Conservation (phyloP, 2,329 filamentous ascomycete species). For the Botrytis squamosa region DNA sequence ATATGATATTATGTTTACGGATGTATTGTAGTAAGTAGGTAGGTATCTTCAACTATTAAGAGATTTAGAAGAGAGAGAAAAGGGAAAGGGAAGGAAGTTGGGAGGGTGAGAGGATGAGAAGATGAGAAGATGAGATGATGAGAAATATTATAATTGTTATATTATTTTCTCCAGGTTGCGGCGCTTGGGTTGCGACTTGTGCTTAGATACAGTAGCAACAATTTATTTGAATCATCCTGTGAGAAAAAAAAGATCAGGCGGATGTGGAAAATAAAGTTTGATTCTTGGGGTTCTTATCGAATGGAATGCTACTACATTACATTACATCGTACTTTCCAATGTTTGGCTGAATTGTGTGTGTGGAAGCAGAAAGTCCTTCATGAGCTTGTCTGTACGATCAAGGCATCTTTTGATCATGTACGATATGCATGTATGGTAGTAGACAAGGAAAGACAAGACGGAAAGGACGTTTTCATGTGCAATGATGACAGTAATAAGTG, state of each 20-base stretch:
- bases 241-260: constrained; percentile 13
- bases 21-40: background rate
- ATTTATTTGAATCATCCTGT: background rate
- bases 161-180: constrained; percentile 5
- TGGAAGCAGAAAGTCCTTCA: background rate
- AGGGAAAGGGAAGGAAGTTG: background rate
- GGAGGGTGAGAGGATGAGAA: background rate
- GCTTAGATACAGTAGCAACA: background rate
- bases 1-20: background rate
- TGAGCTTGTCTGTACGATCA: background rate
- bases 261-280: constrained; percentile 2
- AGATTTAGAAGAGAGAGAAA: background rate
- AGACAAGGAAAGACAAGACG: constrained; percentile 14
- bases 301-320: background rate
- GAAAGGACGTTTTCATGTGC: constrained; percentile 3
- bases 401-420: background rate
- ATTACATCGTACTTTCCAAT: background rate
- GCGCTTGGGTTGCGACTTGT: constrained; percentile 1
- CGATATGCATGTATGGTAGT: too few species aligned
- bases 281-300: background rate
- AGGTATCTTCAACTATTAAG: background rate
- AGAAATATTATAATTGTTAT: background rate
- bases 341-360: background rate
- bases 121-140: background rate
- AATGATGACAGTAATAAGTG: background rate